Conservation (phyloP, 768 basidiomycete species). For the Xerocomellus chrysenteron region DNA sequence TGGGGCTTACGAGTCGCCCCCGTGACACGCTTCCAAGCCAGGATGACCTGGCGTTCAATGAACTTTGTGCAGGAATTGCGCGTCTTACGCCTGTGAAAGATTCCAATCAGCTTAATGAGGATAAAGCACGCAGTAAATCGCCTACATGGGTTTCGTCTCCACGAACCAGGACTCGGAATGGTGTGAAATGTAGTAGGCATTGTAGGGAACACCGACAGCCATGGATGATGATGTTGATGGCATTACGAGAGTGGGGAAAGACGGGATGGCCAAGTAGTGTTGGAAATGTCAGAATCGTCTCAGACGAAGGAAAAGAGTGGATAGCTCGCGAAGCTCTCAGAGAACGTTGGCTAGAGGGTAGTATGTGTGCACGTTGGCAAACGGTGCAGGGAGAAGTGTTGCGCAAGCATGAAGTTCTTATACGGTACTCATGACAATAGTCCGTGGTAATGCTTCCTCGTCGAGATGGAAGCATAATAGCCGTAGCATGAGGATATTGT, state of each 20-base stretch:
- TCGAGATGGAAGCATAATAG: background rate
- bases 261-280: background rate
- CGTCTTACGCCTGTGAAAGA: slow-evolving; percentile 19
- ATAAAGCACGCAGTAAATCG: background rate
- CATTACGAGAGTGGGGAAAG: slow-evolving; percentile 1
- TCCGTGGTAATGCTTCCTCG: background rate
- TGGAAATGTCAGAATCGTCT: slow-evolving; percentile 17
- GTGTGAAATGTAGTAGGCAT: slow-evolving; percentile 13
- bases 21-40: slow-evolving; percentile 63
- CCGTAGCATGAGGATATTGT: background rate
- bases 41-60: slow-evolving; percentile 58
- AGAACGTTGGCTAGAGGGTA: slow-evolving; percentile 15
- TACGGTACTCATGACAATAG: slow-evolving; percentile 20
- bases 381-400: background rate
- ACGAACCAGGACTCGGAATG: slow-evolving; percentile 26
- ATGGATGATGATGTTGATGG: slow-evolving; percentile 6
- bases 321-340: slow-evolving; percentile 22
- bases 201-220: slow-evolving; percentile 6
- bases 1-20: slow-evolving; percentile 49
- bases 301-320: slow-evolving; percentile 28
- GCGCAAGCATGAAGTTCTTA: slow-evolving; percentile 11
- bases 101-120: background rate
- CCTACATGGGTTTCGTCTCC: slow-evolving; percentile 28
- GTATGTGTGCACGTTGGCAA: background rate
- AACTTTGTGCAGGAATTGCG: slow-evolving; percentile 41